These are phyloP conservation scores for Trichoderma sp. DNA, from an alignment of 2,329 filamentous ascomycete species.

Conservation along the genomic window DNA sequence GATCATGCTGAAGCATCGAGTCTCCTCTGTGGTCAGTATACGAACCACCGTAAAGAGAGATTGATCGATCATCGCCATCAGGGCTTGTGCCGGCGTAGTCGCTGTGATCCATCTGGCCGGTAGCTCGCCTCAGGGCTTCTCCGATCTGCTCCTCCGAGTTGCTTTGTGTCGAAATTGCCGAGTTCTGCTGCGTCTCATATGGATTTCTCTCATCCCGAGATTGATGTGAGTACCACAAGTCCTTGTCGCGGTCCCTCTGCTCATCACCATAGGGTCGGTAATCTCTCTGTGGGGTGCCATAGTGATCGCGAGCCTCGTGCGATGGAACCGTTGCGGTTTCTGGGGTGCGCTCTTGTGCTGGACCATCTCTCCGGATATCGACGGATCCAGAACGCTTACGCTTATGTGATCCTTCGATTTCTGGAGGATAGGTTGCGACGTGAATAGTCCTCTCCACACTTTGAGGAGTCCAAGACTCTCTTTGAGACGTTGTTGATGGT, in stretches of 20 bases:
- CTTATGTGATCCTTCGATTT: constrained; percentile 55
- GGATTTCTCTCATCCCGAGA: constrained; percentile 47
- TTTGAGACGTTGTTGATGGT: constrained; percentile 30
- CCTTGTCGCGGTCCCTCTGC: constrained; percentile 42
- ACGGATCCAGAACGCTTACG: constrained; percentile 68
- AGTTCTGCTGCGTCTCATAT: constrained; percentile 48
- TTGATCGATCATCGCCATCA: constrained; percentile 50
- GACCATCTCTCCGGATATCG: constrained; percentile 45
- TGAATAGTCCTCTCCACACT: constrained; percentile 44
- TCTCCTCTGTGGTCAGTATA: constrained; percentile 52
- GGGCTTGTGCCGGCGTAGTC: constrained; percentile 55
- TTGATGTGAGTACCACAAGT: constrained; percentile 50
- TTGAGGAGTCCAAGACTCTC: constrained; percentile 43
- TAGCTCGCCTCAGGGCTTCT: constrained; percentile 45
- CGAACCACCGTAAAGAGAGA: constrained; percentile 40
- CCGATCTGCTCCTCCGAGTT: constrained; percentile 51
- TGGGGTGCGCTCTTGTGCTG: constrained; percentile 35
- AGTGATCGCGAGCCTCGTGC: constrained; percentile 43
- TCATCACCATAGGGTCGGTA: constrained; percentile 47
- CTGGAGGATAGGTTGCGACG: constrained; percentile 40
- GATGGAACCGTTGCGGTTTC: constrained; percentile 33
- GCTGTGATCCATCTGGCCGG: constrained; percentile 46
- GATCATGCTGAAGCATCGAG: constrained; percentile 54
- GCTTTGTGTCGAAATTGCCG: constrained; percentile 44
- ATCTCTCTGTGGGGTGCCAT: constrained; percentile 44